These are phyloP conservation scores for Crepidotus variabilis DNA, from an alignment of 768 basidiomycete species.

Conservation along the genomic window DNA sequence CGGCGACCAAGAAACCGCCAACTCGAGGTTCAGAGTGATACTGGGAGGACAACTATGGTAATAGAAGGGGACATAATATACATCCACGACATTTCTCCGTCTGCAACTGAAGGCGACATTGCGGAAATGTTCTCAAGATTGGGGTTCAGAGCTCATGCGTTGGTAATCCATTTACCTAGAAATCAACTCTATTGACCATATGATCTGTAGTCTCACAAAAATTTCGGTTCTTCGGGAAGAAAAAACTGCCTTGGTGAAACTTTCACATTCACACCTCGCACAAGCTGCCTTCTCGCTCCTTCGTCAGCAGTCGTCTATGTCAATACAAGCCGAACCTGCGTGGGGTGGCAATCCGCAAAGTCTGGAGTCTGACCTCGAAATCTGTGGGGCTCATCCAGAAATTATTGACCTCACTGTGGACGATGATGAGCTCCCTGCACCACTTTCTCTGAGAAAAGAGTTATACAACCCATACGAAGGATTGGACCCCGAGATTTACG, in stretches of 20 bases:
- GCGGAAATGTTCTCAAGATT: background rate
- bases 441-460: background rate
- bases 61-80: background rate
- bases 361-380: too few species aligned
- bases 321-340: too few species aligned
- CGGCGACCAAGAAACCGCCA: constrained; percentile 6
- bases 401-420: background rate
- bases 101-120: background rate
- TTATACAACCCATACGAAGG: background rate
- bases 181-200: background rate
- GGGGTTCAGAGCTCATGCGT: background rate
- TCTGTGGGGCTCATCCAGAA: too few species aligned
- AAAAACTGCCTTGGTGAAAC: constrained; percentile 4
- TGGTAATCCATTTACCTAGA: background rate
- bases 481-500: constrained; percentile 1
- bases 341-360: too few species aligned
- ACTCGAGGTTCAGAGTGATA: background rate
- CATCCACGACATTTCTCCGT: background rate
- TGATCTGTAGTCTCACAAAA: background rate
- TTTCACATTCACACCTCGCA: constrained; percentile 11
- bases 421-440: background rate
- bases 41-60: background rate
- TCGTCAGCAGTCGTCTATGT: background rate
- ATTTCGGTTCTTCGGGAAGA: constrained; percentile 1
- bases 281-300: constrained; percentile 12